Evolutionary conservation across 257 asterid genomes (phyloP).

Genomic region (Scutellaria baicalensis): DNA sequence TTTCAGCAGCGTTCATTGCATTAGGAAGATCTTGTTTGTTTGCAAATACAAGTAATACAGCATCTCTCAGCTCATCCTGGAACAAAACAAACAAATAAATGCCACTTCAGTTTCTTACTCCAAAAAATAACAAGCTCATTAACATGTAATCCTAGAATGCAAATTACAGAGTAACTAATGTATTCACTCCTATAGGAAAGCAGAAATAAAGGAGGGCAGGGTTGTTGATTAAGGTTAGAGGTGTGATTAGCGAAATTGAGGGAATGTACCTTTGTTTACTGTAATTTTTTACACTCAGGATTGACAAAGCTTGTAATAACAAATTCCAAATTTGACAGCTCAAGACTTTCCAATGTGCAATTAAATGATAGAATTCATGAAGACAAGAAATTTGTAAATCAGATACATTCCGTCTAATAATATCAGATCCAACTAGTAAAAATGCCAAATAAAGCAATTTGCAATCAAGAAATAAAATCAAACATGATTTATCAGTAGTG

Average conservation of each 20-base stretch:
- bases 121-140: neutral
- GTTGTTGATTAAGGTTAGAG: neutral
- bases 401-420: neutral
- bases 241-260: neutral
- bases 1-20: slow-evolving; percentile 94
- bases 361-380: neutral
- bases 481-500: neutral
- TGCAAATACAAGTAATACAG: slow-evolving; percentile 82
- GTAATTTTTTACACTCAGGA: neutral
- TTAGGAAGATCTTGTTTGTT: slow-evolving; percentile 94
- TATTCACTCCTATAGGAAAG: neutral
- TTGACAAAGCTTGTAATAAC: neutral
- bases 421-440: neutral
- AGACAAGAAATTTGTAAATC: neutral
- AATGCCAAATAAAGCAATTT: neutral
- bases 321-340: neutral
- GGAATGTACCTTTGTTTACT: neutral
- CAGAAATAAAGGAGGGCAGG: neutral
- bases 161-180: neutral
- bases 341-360: neutral
- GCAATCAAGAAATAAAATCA: neutral
- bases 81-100: neutral
- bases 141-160: neutral
- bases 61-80: slow-evolving; percentile 87
- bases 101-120: neutral